These are phyloP conservation scores for Raffaelea deltoideospora DNA, from an alignment of 2,329 filamentous ascomycete species.

Conservation along the genomic window DNA sequence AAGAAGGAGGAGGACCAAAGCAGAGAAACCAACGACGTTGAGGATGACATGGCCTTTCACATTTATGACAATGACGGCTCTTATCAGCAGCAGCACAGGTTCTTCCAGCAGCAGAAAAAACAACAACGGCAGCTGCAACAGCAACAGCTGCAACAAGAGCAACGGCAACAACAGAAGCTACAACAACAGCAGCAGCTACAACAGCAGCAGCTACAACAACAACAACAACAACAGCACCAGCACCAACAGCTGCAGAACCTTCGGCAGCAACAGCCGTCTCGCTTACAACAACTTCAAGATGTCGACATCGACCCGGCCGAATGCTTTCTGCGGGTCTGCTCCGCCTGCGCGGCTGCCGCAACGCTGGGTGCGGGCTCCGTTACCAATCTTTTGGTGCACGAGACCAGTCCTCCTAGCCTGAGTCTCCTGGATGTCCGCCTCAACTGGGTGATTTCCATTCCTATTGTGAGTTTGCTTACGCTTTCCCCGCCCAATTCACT, in stretches of 20 bases:
- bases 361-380: constrained; percentile 4
- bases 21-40: too few relatives aligned
- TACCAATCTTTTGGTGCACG: constrained; percentile 2
- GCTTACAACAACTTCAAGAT: neutral
- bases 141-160: too few relatives aligned
- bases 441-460: constrained; percentile 6
- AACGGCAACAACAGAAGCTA: neutral
- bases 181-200: neutral
- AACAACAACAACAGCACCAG: neutral
- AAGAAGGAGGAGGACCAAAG: too few relatives aligned
- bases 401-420: constrained; percentile 1
- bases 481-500: too few relatives aligned
- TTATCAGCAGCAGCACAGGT: too few relatives aligned
- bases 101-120: too few relatives aligned
- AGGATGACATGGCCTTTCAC: too few relatives aligned
- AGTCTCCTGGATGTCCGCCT: constrained; percentile 5
- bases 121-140: too few relatives aligned
- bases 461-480: constrained; percentile 3
- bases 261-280: neutral
- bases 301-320: constrained; percentile 1
- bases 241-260: neutral
- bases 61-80: too few relatives aligned
- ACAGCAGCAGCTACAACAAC: neutral
- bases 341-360: constrained; percentile 4
- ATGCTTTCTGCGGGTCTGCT: constrained; percentile 5